phyloP scores from a whole-genome alignment of 225 moss, liverwort and hornwort species.

The Polytrichum formosum region DNA sequence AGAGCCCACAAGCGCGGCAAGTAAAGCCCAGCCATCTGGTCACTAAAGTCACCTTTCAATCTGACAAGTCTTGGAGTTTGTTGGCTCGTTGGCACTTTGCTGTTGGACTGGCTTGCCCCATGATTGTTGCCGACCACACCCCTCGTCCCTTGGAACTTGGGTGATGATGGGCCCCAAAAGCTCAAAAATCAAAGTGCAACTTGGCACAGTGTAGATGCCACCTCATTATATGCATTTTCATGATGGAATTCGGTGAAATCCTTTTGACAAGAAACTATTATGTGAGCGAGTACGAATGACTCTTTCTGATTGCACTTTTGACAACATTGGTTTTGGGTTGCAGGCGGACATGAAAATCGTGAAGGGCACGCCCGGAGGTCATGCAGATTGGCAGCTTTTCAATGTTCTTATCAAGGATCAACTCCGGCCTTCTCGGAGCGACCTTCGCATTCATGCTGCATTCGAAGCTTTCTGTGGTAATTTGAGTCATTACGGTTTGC shows the following conservation, averaged over 20 bases:
- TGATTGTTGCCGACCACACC: neutral
- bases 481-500: too few species aligned
- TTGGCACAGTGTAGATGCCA: too few species aligned
- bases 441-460: neutral
- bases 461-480: conserved; percentile 1
- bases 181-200: too few species aligned
- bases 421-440: neutral
- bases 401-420: neutral
- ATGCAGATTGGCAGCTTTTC: conserved; percentile 5
- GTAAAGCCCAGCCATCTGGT: too few species aligned
- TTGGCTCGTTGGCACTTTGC: neutral
- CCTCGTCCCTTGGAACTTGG: neutral
- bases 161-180: too few species aligned
- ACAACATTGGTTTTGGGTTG: neutral
- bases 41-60: neutral
- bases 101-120: neutral
- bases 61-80: neutral
- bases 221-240: too few species aligned
- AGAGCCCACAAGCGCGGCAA: too few species aligned
- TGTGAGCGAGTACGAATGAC: too few species aligned
- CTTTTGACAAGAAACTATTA: too few species aligned
- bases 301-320: too few species aligned
- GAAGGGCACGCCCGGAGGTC: neutral
- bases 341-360: conserved; percentile 8
- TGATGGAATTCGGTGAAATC: too few species aligned